Percentiles rank a stretch among this genome's conserved stretches.
Conservation (phyloP, 2,329 filamentous ascomycete genomes). For the Mycosphaerelloides madeirae region DNA sequence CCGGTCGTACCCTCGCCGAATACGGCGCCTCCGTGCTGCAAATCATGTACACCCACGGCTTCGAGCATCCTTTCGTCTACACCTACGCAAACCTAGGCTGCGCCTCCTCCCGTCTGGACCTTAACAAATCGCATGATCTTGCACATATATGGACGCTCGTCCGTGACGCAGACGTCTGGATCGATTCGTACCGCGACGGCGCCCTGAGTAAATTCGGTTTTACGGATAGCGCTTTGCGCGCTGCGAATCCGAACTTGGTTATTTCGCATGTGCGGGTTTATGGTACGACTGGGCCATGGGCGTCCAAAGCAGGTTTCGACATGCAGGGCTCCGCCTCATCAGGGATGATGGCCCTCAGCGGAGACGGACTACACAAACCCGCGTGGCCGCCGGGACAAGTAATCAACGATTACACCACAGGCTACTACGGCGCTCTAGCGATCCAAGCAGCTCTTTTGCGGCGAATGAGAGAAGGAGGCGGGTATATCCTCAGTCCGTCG, state of each 20-base stretch:
- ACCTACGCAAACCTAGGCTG: conserved; percentile 10
- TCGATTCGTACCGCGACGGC: conserved; percentile 10
- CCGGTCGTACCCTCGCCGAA: conserved; percentile 8
- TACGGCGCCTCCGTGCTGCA: conserved; percentile 10
- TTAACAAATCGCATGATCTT: conserved; percentile 3
- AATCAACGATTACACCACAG: conserved; percentile 10
- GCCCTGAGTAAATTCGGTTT: conserved; percentile 10
- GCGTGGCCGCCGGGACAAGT: conserved; percentile 6
- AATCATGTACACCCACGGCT: conserved; percentile 11
- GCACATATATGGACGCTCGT: conserved; percentile 6
- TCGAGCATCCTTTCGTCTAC: conserved; percentile 11
- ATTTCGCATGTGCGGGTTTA: conserved; percentile 10
- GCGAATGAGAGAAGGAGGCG: conserved; percentile 9
- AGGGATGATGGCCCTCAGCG: conserved; percentile 8
- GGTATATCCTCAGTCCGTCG: conserved; percentile 7
- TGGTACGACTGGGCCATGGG: conserved; percentile 7
- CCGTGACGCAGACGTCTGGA: conserved; percentile 6
- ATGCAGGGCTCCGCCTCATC: conserved; percentile 11
- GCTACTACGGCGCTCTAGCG: conserved; percentile 8
- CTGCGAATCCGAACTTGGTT: conserved; percentile 7
- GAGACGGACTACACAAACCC: conserved; percentile 1
- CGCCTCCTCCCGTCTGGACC: conserved; percentile 5
- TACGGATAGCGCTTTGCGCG: conserved; percentile 2
- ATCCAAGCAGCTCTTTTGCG: conserved; percentile 7
- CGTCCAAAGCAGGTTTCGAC: conserved; percentile 7